Conservation (phyloP, 192 early-diverging fungal species). For the Ramicandelaber brevisporus region DNA sequence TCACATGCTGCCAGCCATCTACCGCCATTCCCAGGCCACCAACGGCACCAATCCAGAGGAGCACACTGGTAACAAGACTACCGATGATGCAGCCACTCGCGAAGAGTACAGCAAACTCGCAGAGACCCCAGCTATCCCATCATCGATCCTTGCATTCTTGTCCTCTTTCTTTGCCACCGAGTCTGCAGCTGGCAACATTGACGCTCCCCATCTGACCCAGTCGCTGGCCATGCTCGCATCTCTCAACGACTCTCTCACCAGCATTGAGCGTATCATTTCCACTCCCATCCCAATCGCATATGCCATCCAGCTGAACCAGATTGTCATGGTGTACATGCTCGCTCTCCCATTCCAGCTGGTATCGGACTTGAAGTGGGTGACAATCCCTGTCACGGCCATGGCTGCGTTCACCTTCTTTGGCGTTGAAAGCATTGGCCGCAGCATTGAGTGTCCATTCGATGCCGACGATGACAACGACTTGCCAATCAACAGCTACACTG, state of each 20-base stretch:
- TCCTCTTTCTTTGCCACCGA: constrained; percentile 20
- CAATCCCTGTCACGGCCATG: constrained; percentile 40
- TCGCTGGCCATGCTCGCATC: constrained; percentile 20
- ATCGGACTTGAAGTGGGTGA: constrained; percentile 15
- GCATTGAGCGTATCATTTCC: constrained; percentile 59
- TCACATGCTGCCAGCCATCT: constrained; percentile 18
- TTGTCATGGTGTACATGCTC: constrained; percentile 43
- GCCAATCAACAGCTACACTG: constrained; percentile 26
- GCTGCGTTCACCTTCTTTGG: constrained; percentile 54
- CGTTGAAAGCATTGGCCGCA: constrained; percentile 57
- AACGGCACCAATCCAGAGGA: constrained; percentile 4
- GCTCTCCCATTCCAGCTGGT: constrained; percentile 64
- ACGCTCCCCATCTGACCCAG: constrained; percentile 13
- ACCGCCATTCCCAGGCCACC: constrained; percentile 12
- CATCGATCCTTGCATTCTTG: constrained; percentile 31
- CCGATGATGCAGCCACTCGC: constrained; percentile 2
- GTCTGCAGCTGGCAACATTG: constrained; percentile 11
- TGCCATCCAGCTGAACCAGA: constrained; percentile 70
- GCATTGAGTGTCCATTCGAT: constrained; percentile 92
- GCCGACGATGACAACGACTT: constrained; percentile 55
- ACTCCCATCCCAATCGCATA: constrained; percentile 79
- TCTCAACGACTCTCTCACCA: constrained; percentile 27
- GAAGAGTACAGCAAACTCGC: background rate
- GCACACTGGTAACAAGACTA: background rate
- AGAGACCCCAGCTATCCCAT: constrained; percentile 18